Evolutionary conservation across 140 eudicot genomes (phyloP), one percentile per base, ranked within the genome.

Genomic region (Flaveria floridana): DNA sequence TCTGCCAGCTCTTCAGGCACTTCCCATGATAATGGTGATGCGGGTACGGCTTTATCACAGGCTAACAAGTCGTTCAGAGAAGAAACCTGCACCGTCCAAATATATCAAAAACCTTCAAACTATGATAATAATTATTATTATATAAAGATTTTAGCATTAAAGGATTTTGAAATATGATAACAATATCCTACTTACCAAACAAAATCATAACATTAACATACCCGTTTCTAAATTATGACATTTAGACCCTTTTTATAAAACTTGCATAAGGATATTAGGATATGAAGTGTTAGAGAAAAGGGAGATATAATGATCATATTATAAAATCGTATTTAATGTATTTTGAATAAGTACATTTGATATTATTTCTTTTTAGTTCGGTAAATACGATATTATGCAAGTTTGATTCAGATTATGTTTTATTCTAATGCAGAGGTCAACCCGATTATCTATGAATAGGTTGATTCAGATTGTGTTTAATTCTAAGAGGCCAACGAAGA

Each of bases 11-110:
- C 99, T 76, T 82, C 97, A 0, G 89, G 85, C 71, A 79, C 87
- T 77, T 91, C 97, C 99, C 99, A 95, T 23, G 99, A 88, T 65
- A 91, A 50, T 11, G 99, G 96, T 18, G 85, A 82, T 13, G 97
- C 79, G 7, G 90, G 86, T 47, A 91, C 96, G 44, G 99, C 99
- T 84, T 95, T 95, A 82, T 95, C 99, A 61, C 97, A 95, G 4
- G 99, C 97, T 80, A 95, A 74, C 81, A 95, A 73, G 72, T 95
- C 91, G 20, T 95, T 88, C 59, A 95, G 85, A 8, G 99, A 88
- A 63, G 92, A 88, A 70, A 91, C 91, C 99, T 95, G 72, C 82
- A 84, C 18, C 53, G 41, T 65, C 11, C 14, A 2, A 16, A 9
- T 39, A 39, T 13, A 65, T 65, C 25, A 7, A 7, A 34, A 34